These are phyloP conservation scores for Rhizopus delemar DNA, from an alignment of 371 early-diverging fungal species.

Conservation along the genomic window DNA sequence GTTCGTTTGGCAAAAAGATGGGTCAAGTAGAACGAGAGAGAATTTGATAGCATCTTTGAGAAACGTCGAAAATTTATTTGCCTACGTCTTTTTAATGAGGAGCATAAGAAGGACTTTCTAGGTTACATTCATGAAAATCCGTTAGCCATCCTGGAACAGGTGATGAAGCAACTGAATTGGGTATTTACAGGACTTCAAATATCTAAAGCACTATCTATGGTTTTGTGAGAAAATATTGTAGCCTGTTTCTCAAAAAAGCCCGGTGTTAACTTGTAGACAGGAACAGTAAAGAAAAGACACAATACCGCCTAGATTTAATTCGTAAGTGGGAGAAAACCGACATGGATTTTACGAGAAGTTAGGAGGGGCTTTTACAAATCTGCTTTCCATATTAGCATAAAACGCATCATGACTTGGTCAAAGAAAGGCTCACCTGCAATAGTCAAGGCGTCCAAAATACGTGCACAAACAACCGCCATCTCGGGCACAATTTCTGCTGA, in stretches of 20 bases:
- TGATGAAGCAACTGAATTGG: conserved; percentile 9
- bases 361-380: too few relatives aligned
- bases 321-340: too few relatives aligned
- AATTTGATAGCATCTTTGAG: conserved; percentile 17
- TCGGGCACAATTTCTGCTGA: too few relatives aligned
- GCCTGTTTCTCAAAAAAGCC: conserved; percentile 9
- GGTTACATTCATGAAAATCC: conserved; percentile 14
- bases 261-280: background rate
- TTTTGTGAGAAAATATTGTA: conserved; percentile 8
- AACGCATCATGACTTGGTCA: too few relatives aligned
- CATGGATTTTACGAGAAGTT: too few relatives aligned
- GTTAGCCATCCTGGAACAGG: conserved; percentile 6
- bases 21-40: conserved; percentile 10
- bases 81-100: conserved; percentile 6
- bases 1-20: conserved; percentile 19
- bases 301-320: too few relatives aligned
- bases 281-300: too few relatives aligned
- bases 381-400: too few relatives aligned
- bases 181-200: conserved; percentile 8
- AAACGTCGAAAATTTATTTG: conserved; percentile 6
- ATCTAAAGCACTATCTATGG: conserved; percentile 4
- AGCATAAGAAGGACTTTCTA: conserved; percentile 7
- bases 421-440: too few relatives aligned
- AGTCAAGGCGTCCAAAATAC: too few relatives aligned
- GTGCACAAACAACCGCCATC: too few relatives aligned